Percentiles rank a stretch among this genome's conserved stretches.
Conservation (phyloP, 2,329 filamentous ascomycete species). For the Fusarium longipes region DNA sequence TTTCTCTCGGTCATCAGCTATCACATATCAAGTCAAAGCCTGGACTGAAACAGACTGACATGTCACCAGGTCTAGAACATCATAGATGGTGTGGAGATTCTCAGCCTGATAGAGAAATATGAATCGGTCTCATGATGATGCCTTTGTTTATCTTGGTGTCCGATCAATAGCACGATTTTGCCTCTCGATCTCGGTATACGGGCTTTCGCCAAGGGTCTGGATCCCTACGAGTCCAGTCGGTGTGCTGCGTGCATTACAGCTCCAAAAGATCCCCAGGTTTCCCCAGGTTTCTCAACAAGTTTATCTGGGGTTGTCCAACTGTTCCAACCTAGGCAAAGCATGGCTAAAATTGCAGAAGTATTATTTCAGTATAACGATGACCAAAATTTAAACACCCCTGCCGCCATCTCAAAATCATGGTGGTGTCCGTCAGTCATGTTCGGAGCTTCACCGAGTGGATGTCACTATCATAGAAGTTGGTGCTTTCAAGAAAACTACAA, state of each 20-base stretch:
- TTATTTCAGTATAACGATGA: neutral
- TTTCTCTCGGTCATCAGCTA: too few relatives aligned
- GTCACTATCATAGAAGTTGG: neutral
- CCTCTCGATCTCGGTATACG: neutral
- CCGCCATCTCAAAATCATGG: neutral
- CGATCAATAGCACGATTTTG: conserved; percentile 5
- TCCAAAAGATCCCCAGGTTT: neutral
- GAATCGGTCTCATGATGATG: neutral
- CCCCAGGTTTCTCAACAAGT: neutral
- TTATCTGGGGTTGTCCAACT: neutral
- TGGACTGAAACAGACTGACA: neutral
- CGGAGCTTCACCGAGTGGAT: conserved; percentile 32
- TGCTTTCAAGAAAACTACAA: neutral
- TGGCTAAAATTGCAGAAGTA: neutral
- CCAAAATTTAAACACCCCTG: neutral
- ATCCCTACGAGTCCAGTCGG: too few relatives aligned
- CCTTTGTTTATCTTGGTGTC: neutral
- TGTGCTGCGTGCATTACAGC: neutral
- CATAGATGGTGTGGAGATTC: conserved; percentile 12
- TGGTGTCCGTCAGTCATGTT: neutral
- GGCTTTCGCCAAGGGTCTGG: neutral
- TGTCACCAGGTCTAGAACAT: neutral
- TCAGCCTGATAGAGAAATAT: neutral
- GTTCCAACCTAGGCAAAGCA: neutral
- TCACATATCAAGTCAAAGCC: neutral